Evolutionary conservation across 805 yeast genomes (phyloP), one percentile per base, ranked within the genome.

Genomic region (Candida endomychidarum): DNA sequence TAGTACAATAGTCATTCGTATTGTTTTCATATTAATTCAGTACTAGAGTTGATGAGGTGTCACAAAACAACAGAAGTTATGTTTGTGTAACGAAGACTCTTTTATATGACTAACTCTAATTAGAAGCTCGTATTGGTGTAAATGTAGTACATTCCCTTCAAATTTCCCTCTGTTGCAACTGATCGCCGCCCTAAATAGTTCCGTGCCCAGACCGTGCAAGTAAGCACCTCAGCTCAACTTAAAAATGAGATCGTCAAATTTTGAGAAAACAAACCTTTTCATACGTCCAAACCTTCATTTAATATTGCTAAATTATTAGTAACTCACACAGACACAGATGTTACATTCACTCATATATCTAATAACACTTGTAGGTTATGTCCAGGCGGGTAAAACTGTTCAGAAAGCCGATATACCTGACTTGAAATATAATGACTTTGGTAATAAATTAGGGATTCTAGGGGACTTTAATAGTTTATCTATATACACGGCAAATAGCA

Each of bases 381-480:
- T 31, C 3, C 35, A 32, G 26, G 35, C 35, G 14, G 26, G 21
- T n/a, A 3, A n/a, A 3, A 60, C 69, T 12, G 42, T 43, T 10
- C 38, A 63, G 15, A 44, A 60, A 31, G n/a, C n/a, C n/a, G n/a
- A 32, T n/a, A 3, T 20, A 3, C 60, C 69, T 12, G 42, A 43
- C 11, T 40, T 65, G 15, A 44, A 60, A 31, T 60, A 49, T 34
- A 34, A 46, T 14, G 38, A 47, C 16, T 42, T 62, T 31, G 70
- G 69, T 3, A 53, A 54, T n/a, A 44, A 47, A 31, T 29, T 65
- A 22, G 67, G 69, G 5, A 30, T 65, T 14, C 55, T 62, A 39
- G 70, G 70, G 4, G 43, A 50, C 15, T 65, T 57, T 42, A 45
- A 59, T 19, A 53, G 62, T 6, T 37, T 63, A 20, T 57, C 67